These are phyloP conservation scores for Crepidotus variabilis DNA, from an alignment of 768 basidiomycete species.

Conservation along the genomic window DNA sequence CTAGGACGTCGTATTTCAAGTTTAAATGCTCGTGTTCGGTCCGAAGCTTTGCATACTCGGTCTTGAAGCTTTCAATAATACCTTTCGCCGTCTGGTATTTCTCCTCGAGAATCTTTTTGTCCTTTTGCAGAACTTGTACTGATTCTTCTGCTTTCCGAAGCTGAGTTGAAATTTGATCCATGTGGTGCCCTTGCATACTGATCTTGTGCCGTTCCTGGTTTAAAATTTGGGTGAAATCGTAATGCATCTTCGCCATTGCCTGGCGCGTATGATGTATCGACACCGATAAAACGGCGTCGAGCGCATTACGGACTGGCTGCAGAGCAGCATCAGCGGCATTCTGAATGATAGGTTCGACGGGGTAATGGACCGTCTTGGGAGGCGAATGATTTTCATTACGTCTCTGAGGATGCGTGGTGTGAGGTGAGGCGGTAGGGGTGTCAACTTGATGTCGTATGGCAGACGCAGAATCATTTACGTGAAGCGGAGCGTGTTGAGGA, in stretches of 20 bases:
- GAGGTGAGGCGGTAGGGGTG: not conserved
- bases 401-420: not conserved
- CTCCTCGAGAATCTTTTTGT: not conserved
- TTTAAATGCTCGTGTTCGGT: not conserved
- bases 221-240: conserved; percentile 3
- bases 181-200: not conserved
- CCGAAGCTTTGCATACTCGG: not conserved
- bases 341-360: conserved; percentile 5
- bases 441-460: not conserved
- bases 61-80: not conserved
- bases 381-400: not conserved
- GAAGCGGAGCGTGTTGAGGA: not conserved
- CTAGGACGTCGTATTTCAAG: not conserved
- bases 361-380: not conserved
- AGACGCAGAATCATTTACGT: not conserved
- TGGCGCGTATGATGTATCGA: conserved; percentile 1
- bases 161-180: not conserved
- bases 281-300: conserved; percentile 7
- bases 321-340: conserved; percentile 4
- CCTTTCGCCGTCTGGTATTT: not conserved
- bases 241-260: conserved; percentile 10
- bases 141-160: not conserved
- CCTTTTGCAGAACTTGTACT: not conserved
- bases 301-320: conserved; percentile 2
- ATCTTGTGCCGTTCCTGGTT: conserved; percentile 4